Conservation (phyloP, 176 grass and related monocot genomes). For the Areca catechu region DNA sequence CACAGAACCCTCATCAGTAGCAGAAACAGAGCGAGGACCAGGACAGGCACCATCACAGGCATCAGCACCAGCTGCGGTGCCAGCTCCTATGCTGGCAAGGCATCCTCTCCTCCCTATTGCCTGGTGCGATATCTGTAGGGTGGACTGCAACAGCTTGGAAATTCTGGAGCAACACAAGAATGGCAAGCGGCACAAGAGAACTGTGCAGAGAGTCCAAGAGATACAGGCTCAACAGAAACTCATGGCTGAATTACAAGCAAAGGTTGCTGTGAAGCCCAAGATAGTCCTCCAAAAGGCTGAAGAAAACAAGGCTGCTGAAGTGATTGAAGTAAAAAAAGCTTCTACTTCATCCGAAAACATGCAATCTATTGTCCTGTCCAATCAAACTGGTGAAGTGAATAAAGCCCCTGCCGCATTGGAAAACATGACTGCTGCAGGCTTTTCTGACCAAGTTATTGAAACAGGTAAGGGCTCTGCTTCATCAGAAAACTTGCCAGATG, state of each 20-base stretch:
- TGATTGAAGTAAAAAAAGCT: constrained; percentile 10
- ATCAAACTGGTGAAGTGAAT: constrained; percentile 11
- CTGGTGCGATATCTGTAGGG: constrained; percentile 63
- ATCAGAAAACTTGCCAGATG: background rate
- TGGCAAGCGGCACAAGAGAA: constrained; percentile 52
- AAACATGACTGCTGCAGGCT: background rate
- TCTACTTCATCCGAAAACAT: background rate
- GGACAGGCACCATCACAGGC: constrained; percentile 2
- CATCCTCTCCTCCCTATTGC: constrained; percentile 22
- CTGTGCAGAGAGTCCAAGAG: constrained; percentile 49
- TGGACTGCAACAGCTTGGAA: constrained; percentile 48
- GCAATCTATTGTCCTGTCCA: background rate
- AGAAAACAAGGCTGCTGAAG: constrained; percentile 5
- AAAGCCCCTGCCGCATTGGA: background rate
- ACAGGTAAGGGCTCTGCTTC: constrained; percentile 5
- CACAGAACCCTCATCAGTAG: background rate
- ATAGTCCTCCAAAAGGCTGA: constrained; percentile 8
- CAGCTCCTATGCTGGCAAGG: background rate
- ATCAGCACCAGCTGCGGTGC: background rate
- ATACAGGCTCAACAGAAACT: constrained; percentile 34
- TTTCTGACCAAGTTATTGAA: constrained; percentile 1
- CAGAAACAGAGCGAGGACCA: background rate
- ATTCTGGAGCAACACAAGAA: constrained; percentile 50
- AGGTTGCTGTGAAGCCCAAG: constrained; percentile 5
- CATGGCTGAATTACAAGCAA: constrained; percentile 21